Conservation (phyloP, 23 red algal genomes). For the Gracilaria gracilis region DNA sequence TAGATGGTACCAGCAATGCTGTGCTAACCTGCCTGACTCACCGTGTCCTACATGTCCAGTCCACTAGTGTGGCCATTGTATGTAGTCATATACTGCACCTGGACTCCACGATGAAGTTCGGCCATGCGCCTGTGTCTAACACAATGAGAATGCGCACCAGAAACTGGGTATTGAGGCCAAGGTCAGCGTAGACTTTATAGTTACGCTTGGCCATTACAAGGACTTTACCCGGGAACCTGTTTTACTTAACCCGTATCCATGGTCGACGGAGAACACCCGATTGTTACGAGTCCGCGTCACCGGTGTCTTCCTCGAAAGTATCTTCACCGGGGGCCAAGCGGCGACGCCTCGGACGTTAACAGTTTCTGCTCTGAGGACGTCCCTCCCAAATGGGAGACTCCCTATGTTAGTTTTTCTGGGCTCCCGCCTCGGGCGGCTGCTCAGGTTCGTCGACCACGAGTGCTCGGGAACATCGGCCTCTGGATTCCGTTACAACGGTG, state of each 20-base stretch:
- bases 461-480: too few species aligned
- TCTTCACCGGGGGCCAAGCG: neutral
- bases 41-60: too few species aligned
- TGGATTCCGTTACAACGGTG: too few species aligned
- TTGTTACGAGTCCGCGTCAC: neutral
- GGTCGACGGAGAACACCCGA: neutral
- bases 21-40: constrained; percentile 19
- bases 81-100: neutral
- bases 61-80: neutral
- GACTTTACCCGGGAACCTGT: neutral
- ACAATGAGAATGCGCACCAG: constrained; percentile 21
- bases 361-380: neutral
- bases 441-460: too few species aligned
- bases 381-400: neutral
- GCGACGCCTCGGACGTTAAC: neutral
- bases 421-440: too few species aligned
- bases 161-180: neutral
- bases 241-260: neutral
- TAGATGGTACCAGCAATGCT: neutral
- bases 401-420: neutral
- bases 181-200: constrained; percentile 56
- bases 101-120: constrained; percentile 27
- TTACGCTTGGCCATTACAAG: constrained; percentile 39
- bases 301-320: neutral
- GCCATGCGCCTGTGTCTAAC: constrained; percentile 19